A percentile compares a stretch with the other conserved stretches of the same genome.
phyloP scores from a whole-genome alignment of 2,329 filamentous ascomycete species.

The Stylonectria norvegica region DNA sequence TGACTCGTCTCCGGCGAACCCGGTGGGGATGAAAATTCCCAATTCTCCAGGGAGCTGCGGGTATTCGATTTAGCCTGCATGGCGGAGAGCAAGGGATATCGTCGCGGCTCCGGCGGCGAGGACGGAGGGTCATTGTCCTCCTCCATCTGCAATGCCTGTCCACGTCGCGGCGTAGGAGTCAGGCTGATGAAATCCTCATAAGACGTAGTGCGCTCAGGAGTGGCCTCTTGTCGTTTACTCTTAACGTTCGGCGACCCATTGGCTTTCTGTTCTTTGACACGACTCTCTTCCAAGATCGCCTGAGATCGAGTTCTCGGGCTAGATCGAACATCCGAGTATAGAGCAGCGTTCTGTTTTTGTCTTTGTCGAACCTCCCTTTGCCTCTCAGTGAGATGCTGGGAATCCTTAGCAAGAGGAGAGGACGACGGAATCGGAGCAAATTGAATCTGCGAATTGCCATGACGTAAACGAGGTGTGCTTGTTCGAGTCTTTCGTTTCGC shows the following conservation, averaged over 20 bases:
- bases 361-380: conserved; percentile 75
- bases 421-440: conserved; percentile 68
- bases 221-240: conserved; percentile 32
- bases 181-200: conserved; percentile 55
- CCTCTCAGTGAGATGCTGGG: conserved; percentile 72
- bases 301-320: conserved; percentile 35
- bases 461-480: conserved; percentile 56
- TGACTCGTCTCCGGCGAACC: conserved; percentile 45
- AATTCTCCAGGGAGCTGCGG: conserved; percentile 36
- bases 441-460: conserved; percentile 79
- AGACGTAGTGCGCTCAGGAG: conserved; percentile 43
- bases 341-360: conserved; percentile 61
- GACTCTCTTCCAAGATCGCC: conserved; percentile 15
- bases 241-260: conserved; percentile 7
- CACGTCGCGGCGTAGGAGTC: conserved; percentile 59
- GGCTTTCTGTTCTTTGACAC: conserved; percentile 1
- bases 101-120: conserved; percentile 54
- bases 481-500: conserved; percentile 28
- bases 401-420: conserved; percentile 51
- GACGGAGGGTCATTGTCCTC: conserved; percentile 54
- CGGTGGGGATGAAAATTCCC: conserved; percentile 57
- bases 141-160: conserved; percentile 48
- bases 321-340: conserved; percentile 67
- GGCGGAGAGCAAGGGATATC: conserved; percentile 50
- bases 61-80: conserved; percentile 47